Percentiles rank a stretch among this genome's conserved stretches.
Conservation (phyloP, 2,329 filamentous ascomycete genomes). For the Botryosphaeria dothidea region DNA sequence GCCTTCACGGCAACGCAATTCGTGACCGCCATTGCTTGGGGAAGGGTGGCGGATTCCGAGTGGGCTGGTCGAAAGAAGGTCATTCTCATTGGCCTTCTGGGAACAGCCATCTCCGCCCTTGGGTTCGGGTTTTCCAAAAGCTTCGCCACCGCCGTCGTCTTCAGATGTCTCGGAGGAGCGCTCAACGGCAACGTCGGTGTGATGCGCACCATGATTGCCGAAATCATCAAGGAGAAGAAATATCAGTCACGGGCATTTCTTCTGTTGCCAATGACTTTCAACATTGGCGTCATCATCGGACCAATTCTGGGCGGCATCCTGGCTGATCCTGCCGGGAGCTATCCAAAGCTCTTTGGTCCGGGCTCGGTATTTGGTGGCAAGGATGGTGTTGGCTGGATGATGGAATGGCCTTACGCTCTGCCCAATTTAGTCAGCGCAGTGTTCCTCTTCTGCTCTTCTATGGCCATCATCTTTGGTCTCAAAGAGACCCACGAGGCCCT, state of each 20-base stretch:
- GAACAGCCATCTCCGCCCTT: slow-evolving; percentile 65
- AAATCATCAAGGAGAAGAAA: slow-evolving; percentile 71
- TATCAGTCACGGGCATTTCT: slow-evolving; percentile 59
- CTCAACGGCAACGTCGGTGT: slow-evolving; percentile 74
- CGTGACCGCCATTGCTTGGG: slow-evolving; percentile 80
- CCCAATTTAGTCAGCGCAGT: slow-evolving; percentile 67
- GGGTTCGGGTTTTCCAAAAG: slow-evolving; percentile 69
- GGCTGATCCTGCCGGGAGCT: slow-evolving; percentile 64
- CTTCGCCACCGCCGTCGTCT: slow-evolving; percentile 64
- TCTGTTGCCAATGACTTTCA: slow-evolving; percentile 68
- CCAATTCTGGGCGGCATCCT: slow-evolving; percentile 57
- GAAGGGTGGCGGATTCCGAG: slow-evolving; percentile 66
- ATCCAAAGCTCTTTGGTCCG: slow-evolving; percentile 64
- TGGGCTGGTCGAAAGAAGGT: slow-evolving; percentile 71
- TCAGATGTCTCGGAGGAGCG: slow-evolving; percentile 65
- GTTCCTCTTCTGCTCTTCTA: slow-evolving; percentile 58
- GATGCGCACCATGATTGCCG: slow-evolving; percentile 72
- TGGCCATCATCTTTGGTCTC: slow-evolving; percentile 62
- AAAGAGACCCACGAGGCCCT: slow-evolving; percentile 58
- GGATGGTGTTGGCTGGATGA: slow-evolving; percentile 64
- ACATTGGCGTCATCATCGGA: slow-evolving; percentile 54
- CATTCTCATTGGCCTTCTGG: slow-evolving; percentile 72
- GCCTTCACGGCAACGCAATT: slow-evolving; percentile 83
- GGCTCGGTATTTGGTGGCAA: slow-evolving; percentile 58
- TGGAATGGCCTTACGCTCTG: slow-evolving; percentile 66